Percentiles rank a stretch among this genome's conserved stretches.
phyloP scores from a whole-genome alignment of 257 asterid genomes.

The Handroanthus guayacan region DNA sequence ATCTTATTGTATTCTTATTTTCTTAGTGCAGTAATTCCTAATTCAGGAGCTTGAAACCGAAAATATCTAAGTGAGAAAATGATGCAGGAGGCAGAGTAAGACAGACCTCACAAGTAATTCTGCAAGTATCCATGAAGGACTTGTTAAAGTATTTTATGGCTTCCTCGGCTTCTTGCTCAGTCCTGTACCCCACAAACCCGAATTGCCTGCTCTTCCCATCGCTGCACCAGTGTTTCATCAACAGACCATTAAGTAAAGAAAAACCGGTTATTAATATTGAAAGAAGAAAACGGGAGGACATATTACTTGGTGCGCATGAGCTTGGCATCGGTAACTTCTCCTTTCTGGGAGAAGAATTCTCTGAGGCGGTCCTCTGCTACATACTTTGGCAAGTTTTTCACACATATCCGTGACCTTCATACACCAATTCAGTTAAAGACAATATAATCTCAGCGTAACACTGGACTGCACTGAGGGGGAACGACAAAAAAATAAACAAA shows the following conservation, averaged over 20 bases:
- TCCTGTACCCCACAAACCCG: slow-evolving; percentile 84
- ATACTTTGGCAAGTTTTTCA: slow-evolving; percentile 83
- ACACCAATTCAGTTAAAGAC: slow-evolving; percentile 3
- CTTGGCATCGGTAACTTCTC: slow-evolving; percentile 94
- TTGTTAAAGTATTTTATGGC: slow-evolving; percentile 72
- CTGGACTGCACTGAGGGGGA: neutral
- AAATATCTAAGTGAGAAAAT: neutral
- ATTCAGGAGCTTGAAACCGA: slow-evolving; percentile 1
- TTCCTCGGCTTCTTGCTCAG: slow-evolving; percentile 73
- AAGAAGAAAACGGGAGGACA: neutral
- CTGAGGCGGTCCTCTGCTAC: slow-evolving; percentile 79
- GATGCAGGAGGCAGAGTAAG: neutral
- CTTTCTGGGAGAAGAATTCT: slow-evolving; percentile 88
- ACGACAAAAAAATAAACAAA: too few species aligned
- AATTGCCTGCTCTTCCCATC: slow-evolving; percentile 93
- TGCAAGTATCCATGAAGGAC: slow-evolving; percentile 73
- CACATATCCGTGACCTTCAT: slow-evolving; percentile 81
- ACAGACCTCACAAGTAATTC: slow-evolving; percentile 83
- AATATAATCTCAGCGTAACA: neutral
- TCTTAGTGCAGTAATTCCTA: neutral
- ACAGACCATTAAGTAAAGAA: neutral
- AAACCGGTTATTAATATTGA: neutral
- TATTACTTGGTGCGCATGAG: slow-evolving; percentile 86
- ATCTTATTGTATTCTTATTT: neutral
- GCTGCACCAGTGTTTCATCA: slow-evolving; percentile 49